Base-by-base conservation (phyloP, 2,329 filamentous ascomycete genomes). In the Akanthomyces dipterigenus region DNA sequence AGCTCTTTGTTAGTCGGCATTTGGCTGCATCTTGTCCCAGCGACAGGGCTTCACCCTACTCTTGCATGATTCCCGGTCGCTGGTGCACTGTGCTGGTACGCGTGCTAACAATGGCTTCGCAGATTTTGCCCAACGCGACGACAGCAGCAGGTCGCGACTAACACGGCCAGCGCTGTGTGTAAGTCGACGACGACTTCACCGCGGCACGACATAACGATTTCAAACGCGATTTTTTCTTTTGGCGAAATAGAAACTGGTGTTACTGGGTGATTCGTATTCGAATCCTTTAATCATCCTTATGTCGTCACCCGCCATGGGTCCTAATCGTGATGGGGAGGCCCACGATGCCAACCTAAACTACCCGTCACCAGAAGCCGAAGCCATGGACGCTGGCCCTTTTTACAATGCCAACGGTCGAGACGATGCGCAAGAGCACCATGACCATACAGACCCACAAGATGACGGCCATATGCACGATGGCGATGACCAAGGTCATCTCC, bases 281-380 rank as follows among this genome's bases (percentile, higher is more conserved):
- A 46, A 46, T 36, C 14, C 5, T n/a, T n/a, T n/a, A n/a, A 4
- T 24, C n/a, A 3, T 40, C 20, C n/a, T n/a, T 24, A 14, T 22
- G 36, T 42, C 26, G 49, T 49, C 54, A 42, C 50, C 59, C 63
- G 63, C 57, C 14, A 76, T 76, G 73, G 69, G 70, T 55, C 65
- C 70, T 42, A 68, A 67, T 61, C 69, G 74, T 68, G 68, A 78
- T 69, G 68, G 67, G 48, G 70, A 72, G 55, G 64, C 67, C 11
- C 70, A 73, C n/a, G 73, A 75, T 60, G 67, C 70, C 58, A 74
- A 73, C 55, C 69, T 77, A 43, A 75, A 75, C 42, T 82, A 81
- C 65, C 77, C 80, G 12, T 80, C 78, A 7, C 77, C 80, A 3
- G 72, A 74, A 20, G 74, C 74, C 9, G 78, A 82, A 59, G 72